Percentiles rank a stretch among this genome's conserved stretches.
These are phyloP conservation scores for Boletus fagicola DNA, from an alignment of 768 basidiomycete genomes.

Conservation along the genomic window DNA sequence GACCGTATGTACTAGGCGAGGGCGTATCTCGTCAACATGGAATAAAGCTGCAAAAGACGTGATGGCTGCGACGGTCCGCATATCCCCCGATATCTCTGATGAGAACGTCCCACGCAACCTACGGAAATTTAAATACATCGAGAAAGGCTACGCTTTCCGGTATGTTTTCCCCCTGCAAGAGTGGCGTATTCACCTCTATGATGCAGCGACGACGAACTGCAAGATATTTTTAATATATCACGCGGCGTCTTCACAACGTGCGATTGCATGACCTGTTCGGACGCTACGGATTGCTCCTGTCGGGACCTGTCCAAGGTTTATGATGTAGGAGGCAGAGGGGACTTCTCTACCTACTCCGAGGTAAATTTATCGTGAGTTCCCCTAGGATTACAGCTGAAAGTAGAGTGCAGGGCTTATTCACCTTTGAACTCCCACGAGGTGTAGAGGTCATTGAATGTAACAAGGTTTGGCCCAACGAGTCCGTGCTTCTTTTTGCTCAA, in stretches of 20 bases:
- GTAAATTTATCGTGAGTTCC: slow-evolving; percentile 18
- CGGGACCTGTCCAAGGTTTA: slow-evolving; percentile 43
- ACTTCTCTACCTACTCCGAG: slow-evolving; percentile 44
- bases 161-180: slow-evolving; percentile 21
- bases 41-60: slow-evolving; percentile 22
- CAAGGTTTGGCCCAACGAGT: slow-evolving; percentile 36
- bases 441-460: slow-evolving; percentile 67
- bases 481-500: neutral
- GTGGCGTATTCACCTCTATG: slow-evolving; percentile 8
- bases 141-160: slow-evolving; percentile 50
- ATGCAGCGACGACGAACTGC: slow-evolving; percentile 19
- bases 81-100: slow-evolving; percentile 35
- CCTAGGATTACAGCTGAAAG: neutral
- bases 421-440: slow-evolving; percentile 41
- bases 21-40: slow-evolving; percentile 33
- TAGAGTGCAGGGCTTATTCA: slow-evolving; percentile 46
- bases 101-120: slow-evolving; percentile 43
- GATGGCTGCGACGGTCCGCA: slow-evolving; percentile 33
- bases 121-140: slow-evolving; percentile 49
- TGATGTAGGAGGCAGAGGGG: slow-evolving; percentile 25
- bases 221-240: slow-evolving; percentile 24
- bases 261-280: slow-evolving; percentile 40
- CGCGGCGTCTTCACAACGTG: slow-evolving; percentile 43
- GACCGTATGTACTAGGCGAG: slow-evolving; percentile 20
- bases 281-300: slow-evolving; percentile 44